Percentiles rank a stretch among this genome's conserved stretches.
These are phyloP conservation scores for Cyberlindnera veronae DNA, from an alignment of 805 yeast species.

Conservation along the genomic window DNA sequence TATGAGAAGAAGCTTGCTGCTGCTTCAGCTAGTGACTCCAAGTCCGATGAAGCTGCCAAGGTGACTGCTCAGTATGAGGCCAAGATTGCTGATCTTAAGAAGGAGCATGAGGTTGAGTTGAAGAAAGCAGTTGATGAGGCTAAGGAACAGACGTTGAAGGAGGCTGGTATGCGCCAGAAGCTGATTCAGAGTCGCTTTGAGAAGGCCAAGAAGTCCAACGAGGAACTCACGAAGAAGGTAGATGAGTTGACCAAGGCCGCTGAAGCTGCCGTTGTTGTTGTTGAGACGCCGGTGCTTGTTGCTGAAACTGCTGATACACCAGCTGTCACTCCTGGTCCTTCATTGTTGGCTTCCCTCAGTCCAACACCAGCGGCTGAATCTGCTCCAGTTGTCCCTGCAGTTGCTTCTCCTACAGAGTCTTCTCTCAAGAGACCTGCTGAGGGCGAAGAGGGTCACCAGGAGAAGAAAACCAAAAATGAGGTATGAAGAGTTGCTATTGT, in stretches of 20 bases:
- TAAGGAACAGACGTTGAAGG: constrained; percentile 26
- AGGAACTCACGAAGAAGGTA: constrained; percentile 28
- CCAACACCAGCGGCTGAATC: not conserved
- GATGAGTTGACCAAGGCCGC: too few species aligned
- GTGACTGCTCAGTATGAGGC: not conserved
- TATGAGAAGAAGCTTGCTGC: constrained; percentile 27
- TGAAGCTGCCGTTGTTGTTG: constrained; percentile 1
- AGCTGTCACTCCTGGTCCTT: not conserved
- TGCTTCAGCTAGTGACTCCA: not conserved
- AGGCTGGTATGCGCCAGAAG: constrained; percentile 37
- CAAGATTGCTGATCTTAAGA: constrained; percentile 29
- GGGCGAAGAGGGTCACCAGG: constrained; percentile 30
- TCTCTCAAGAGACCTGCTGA: constrained; percentile 26
- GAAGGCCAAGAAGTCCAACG: constrained; percentile 34
- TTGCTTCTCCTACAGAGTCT: constrained; percentile 10
- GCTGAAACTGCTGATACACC: not conserved
- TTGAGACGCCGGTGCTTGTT: constrained; percentile 1
- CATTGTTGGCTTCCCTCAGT: too few species aligned
- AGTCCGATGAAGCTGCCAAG: too few species aligned
- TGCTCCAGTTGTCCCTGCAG: too few species aligned
- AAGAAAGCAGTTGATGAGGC: constrained; percentile 22
- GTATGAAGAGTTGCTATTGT: constrained; percentile 1
- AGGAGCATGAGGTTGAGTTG: constrained; percentile 26
- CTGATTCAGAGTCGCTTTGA: constrained; percentile 41
- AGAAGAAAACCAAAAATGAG: constrained; percentile 25